Base-by-base conservation (phyloP, 2,329 filamentous ascomycete genomes). In the Fusarium sp. region DNA sequence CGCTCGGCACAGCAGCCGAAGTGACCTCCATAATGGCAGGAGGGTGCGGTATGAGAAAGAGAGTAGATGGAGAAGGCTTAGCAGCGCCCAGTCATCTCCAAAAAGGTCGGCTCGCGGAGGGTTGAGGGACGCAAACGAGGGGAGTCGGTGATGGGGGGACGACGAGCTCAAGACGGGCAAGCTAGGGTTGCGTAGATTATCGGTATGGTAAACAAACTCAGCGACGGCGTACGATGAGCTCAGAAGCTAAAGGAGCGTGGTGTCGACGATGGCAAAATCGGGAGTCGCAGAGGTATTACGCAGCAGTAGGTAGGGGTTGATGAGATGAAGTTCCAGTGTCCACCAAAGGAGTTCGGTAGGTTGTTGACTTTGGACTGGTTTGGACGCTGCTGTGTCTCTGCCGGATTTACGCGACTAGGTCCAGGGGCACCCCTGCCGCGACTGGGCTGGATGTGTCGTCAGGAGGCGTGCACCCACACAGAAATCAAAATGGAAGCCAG, bases 11-110 rank as follows among this genome's bases (percentile, higher is more conserved):
- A 76, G 84, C 79, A 66, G 87, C 81, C 67, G 87, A 84, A 64
- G 85, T 85, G 74, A 88, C 85, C 82, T 90, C 89, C 89, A 90
- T 90, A 79, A 70, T 83, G 80, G 79, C 72, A 71, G 71, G 67
- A 58, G 64, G 47, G 67, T 72, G 42, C 70, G 42, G 62, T 52
- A 59, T 61, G 66, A 40, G 40, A 63, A 57, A 61, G 66, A 68
- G 64, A 71, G 67, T 62, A 64, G 57, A 60, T 67, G 63, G 70
- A 64, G 66, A 66, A 64, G 66, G 62, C 69, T 76, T 71, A 79
- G 69, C 60, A 71, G 60, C 70, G 70, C 64, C 52, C 69, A 73
- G 69, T 80, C 79, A 81, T 81, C 73, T 80, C 79, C 78, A 78
- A 72, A 67, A 67, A n/a, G 58, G 63, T 69, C 64, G 71, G 58